A percentile compares a stretch with the other conserved stretches of the same genome.
phyloP scores from a whole-genome alignment of 1,284 basidiomycete species.

The Amylostereum chailletii region DNA sequence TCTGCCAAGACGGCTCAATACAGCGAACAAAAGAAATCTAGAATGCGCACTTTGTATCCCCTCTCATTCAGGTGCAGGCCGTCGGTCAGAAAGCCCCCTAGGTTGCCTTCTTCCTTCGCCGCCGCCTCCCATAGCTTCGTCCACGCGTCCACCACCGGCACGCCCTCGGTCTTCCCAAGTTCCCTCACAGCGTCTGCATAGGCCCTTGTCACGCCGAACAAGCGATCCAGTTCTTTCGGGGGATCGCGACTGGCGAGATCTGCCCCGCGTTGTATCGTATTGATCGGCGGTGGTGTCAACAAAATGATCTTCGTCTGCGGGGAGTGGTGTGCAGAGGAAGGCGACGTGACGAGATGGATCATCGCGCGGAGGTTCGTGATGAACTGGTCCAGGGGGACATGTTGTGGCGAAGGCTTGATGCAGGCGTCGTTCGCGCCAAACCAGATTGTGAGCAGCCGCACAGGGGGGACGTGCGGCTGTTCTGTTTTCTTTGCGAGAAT shows the following conservation, averaged over 20 bases:
- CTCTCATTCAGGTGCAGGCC: conserved; percentile 70
- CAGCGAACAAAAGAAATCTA: neutral
- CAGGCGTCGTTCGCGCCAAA: conserved; percentile 83
- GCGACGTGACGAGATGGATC: conserved; percentile 51
- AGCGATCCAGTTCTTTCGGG: conserved; percentile 41
- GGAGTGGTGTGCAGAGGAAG: conserved; percentile 58
- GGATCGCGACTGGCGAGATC: conserved; percentile 38
- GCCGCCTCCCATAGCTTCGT: conserved; percentile 56
- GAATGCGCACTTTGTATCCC: conserved; percentile 58
- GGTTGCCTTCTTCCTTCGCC: conserved; percentile 42
- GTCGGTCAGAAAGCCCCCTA: conserved; percentile 50
- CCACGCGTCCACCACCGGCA: conserved; percentile 69
- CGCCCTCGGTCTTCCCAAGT: conserved; percentile 42
- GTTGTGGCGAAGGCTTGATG: conserved; percentile 48
- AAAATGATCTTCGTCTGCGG: conserved; percentile 73
- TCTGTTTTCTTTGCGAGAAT: conserved; percentile 46
- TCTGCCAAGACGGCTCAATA: conserved; percentile 25
- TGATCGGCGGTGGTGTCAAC: conserved; percentile 80
- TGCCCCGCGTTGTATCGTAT: conserved; percentile 44
- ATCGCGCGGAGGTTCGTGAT: conserved; percentile 57
- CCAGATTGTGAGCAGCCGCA: conserved; percentile 78
- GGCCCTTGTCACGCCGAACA: conserved; percentile 47
- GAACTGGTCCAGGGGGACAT: conserved; percentile 66
- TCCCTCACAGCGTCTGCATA: conserved; percentile 68
- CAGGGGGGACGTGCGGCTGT: conserved; percentile 42